phyloP scores from a whole-genome alignment of 306 rosid genomes.

The Cucumis hystrix region DNA sequence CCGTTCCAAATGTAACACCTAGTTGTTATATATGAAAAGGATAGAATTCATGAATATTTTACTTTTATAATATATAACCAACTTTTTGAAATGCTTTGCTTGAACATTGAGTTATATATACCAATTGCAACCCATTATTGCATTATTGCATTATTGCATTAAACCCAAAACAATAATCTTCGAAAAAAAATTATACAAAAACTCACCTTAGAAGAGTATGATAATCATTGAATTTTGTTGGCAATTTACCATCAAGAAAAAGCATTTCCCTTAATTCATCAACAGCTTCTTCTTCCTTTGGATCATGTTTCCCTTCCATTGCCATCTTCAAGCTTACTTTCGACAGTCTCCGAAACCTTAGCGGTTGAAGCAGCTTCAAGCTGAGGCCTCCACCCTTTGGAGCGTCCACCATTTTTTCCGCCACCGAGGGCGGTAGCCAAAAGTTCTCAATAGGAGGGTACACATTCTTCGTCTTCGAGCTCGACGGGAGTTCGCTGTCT shows the following conservation, averaged over 20 bases:
- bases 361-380: slow-evolving; percentile 26
- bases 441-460: slow-evolving; percentile 61
- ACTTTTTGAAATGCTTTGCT: not conserved
- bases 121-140: too few species aligned
- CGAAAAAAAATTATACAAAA: not conserved
- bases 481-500: slow-evolving; percentile 12
- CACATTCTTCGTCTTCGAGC: slow-evolving; percentile 20
- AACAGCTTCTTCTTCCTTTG: slow-evolving; percentile 43
- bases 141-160: not conserved
- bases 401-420: slow-evolving; percentile 1
- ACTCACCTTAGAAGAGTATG: slow-evolving; percentile 72
- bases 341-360: slow-evolving; percentile 13
- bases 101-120: not conserved
- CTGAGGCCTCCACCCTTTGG: slow-evolving; percentile 16
- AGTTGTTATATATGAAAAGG: too few species aligned
- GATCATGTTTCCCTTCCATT: slow-evolving; percentile 55
- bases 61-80: too few species aligned
- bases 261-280: slow-evolving; percentile 51
- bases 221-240: slow-evolving; percentile 57
- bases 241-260: slow-evolving; percentile 33
- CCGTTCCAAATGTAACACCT: too few species aligned
- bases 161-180: not conserved
- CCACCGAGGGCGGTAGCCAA: slow-evolving; percentile 37
- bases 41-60: too few species aligned
- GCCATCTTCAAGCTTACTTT: slow-evolving; percentile 29